Evolutionary conservation across 371 early-diverging fungal genomes (phyloP).

Genomic region (Mortierella sp.): DNA sequence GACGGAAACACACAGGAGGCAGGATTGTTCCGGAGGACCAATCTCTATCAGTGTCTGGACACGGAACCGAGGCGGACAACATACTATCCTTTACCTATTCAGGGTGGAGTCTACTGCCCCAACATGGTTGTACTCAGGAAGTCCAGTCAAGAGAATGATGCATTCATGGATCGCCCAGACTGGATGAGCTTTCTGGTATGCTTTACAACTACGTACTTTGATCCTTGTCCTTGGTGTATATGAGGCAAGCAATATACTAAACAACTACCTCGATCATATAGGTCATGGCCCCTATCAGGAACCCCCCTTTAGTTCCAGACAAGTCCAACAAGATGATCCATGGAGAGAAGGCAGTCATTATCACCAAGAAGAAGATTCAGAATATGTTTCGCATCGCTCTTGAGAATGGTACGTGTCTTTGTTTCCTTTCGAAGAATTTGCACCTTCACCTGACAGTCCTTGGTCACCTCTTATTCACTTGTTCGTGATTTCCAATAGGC

Average conservation of each 20-base stretch:
- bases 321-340: constrained; percentile 40
- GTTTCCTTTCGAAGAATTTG: too few relatives aligned
- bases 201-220: too few relatives aligned
- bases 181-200: constrained; percentile 58
- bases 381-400: constrained; percentile 52
- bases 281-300: constrained; percentile 48
- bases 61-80: constrained; percentile 51
- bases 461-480: not conserved
- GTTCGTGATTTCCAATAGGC: constrained; percentile 21
- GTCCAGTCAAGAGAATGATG: constrained; percentile 40
- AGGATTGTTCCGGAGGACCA: constrained; percentile 57
- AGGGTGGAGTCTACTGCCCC: constrained; percentile 57
- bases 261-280: too few relatives aligned
- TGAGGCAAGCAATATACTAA: too few relatives aligned
- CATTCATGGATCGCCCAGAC: constrained; percentile 54
- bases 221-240: too few relatives aligned
- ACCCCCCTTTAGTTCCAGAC: constrained; percentile 45
- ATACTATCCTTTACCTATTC: constrained; percentile 55
- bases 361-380: constrained; percentile 52
- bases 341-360: constrained; percentile 38
- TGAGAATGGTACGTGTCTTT: constrained; percentile 38
- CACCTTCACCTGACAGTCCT: too few relatives aligned
- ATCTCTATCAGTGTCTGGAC: constrained; percentile 54
- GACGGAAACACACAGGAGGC: constrained; percentile 59
- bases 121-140: constrained; percentile 55